These are phyloP conservation scores for Colletotrichum lini DNA, from an alignment of 2,329 filamentous ascomycete species.

Conservation along the genomic window DNA sequence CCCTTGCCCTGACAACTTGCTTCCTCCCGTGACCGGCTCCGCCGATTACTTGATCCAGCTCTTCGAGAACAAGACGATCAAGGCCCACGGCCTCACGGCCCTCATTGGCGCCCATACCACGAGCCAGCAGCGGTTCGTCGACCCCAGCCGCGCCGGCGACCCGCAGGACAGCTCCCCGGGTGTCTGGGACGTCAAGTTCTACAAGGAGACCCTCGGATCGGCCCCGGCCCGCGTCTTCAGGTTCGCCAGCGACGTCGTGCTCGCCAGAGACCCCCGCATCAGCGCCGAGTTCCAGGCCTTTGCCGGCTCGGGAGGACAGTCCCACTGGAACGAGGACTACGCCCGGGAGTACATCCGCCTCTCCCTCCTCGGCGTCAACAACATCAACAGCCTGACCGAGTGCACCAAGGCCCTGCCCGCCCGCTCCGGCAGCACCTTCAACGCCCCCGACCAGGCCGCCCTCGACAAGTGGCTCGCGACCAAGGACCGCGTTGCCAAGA, in stretches of 20 bases:
- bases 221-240: constrained; percentile 55
- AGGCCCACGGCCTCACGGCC: constrained; percentile 63
- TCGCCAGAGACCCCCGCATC: constrained; percentile 55
- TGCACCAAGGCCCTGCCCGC: constrained; percentile 67
- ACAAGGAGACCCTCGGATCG: constrained; percentile 55
- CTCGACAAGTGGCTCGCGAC: constrained; percentile 47
- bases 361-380: constrained; percentile 68
- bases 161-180: constrained; percentile 67
- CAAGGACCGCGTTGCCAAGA: constrained; percentile 54
- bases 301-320: constrained; percentile 51
- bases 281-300: constrained; percentile 56
- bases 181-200: constrained; percentile 68
- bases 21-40: constrained; percentile 59
- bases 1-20: constrained; percentile 55
- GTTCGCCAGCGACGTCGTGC: constrained; percentile 59
- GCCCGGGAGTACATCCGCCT: constrained; percentile 67
- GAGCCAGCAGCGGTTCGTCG: constrained; percentile 62
- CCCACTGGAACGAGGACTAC: constrained; percentile 63
- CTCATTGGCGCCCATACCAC: constrained; percentile 69
- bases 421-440: constrained; percentile 44
- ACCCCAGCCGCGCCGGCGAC: constrained; percentile 56
- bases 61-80: constrained; percentile 68
- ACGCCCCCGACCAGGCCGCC: constrained; percentile 31
- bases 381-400: constrained; percentile 68
- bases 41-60: constrained; percentile 62